Evolutionary conservation across 768 basidiomycete species (phyloP), one percentile per base, ranked within the genome.

Genomic region (Trametes meyenii): DNA sequence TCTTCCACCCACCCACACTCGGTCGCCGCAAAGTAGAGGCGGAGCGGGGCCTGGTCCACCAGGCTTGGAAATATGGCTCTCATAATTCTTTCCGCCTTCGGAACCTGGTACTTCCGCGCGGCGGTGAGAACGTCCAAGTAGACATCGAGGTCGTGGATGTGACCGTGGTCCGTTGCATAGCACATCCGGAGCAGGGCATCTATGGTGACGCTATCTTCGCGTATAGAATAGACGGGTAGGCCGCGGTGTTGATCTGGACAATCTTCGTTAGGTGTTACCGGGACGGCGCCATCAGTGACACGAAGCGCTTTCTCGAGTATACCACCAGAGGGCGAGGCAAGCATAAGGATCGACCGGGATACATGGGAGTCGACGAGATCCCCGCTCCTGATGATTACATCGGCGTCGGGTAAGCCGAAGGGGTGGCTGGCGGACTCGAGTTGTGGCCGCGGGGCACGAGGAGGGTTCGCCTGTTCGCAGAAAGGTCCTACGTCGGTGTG

Each of bases 131-230:
- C 55, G 17, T 39, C 55, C n/a, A 52, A 24, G 16, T 44, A 23
- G 5, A 29, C 2, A n/a, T 38, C 50, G 3, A 43, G 7, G 21
- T 56, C 55, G 17, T 21, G 16, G 7, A 76, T 54, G 36, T 65
- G 64, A n/a, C 77, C 70, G 14, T 58, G 49, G 3, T 39, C 29
- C 5, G 40, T 33, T 3, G 62, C 57, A 35, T 63, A 55, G 43
- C 52, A 55, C n/a, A 55, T 50, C 5, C 50, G 56, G 23, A 85
- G 76, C 5, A 85, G 68, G 38, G 77, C 71, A 26, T 72, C 58
- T 60, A 85, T 55, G 11, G 78, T 77, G 16, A 69, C 64, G 52
- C 73, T 75, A 67, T 78, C 75, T 64, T 85, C 85, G 33, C 54
- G 2, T 7, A 64, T 35, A 3, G 16, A 2, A 17, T 57, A 44